A percentile compares a stretch with the other conserved stretches of the same genome.
These are phyloP conservation scores for Saccharomyces kudriavzevii DNA, from an alignment of 805 yeast genomes.

Conservation along the genomic window DNA sequence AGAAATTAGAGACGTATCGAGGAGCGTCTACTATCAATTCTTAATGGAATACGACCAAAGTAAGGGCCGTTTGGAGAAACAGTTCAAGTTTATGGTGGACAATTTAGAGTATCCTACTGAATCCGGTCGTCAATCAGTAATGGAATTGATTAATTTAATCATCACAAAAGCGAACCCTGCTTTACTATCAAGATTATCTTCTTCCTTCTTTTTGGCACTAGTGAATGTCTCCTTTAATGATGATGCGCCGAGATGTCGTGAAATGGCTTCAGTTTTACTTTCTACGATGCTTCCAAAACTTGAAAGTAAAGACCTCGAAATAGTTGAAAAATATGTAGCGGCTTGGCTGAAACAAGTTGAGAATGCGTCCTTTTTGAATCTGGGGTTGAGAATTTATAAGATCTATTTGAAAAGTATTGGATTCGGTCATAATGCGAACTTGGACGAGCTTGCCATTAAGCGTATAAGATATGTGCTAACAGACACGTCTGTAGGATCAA, in stretches of 20 bases:
- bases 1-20: constrained; percentile 74
- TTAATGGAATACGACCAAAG: constrained; percentile 94
- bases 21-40: constrained; percentile 76
- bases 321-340: constrained; percentile 32
- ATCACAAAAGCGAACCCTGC: constrained; percentile 57
- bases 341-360: constrained; percentile 59
- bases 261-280: constrained; percentile 64
- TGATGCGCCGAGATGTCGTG: constrained; percentile 70
- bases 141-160: constrained; percentile 74
- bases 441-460: constrained; percentile 37
- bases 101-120: constrained; percentile 81
- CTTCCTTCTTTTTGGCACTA: constrained; percentile 76
- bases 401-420: constrained; percentile 47
- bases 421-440: constrained; percentile 28
- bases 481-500: constrained; percentile 34
- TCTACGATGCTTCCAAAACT: constrained; percentile 46
- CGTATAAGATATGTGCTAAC: constrained; percentile 31
- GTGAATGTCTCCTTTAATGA: constrained; percentile 74
- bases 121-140: constrained; percentile 78
- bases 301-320: constrained; percentile 28
- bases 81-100: constrained; percentile 68
- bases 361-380: constrained; percentile 48
- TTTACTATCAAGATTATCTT: constrained; percentile 49
- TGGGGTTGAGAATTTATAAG: constrained; percentile 69
- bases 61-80: constrained; percentile 71